Evolutionary conservation across 495 filamentous ascomycete genomes (phyloP), one percentile per base, ranked within the genome.

Genomic region (Penicillium odoratum): DNA sequence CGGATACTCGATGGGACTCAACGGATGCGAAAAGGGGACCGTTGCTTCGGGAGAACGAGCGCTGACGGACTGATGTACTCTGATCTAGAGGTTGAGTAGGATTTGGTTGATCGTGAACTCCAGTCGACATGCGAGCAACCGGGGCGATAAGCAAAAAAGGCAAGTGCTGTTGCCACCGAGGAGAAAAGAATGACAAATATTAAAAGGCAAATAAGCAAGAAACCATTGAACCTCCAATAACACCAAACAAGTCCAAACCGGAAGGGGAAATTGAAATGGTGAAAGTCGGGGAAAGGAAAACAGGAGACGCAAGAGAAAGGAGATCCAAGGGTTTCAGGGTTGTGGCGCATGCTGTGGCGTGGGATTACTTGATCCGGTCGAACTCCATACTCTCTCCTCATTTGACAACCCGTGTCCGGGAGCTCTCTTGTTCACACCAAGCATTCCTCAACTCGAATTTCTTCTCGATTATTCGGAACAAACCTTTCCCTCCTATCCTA

Each of bases 121-220:
- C 72, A 69, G 76, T 78, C 74, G 76, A 79, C 76, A 79, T 79
- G 62, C 76, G 75, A 78, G 70, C 74, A 73, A 71, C 52, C 51
- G 36, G 52, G 25, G 55, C 51, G 51, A 60, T 56, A 59, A 63
- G 48, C 34, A 45, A 47, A 60, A 44, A 40, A 48, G 59, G 60
- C 56, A 61, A 50, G 53, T 52, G 56, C 58, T 52, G 48, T 59
- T 54, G 53, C 58, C 50, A 48, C 60, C 56, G 54, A 52, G 48
- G 38, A 43, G 62, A 63, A 75, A 62, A 64, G 71, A 67, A 45
- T 49, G 67, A 57, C 63, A 56, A 51, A 38, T 33, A 42, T 62
- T 59, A 61, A 59, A 31, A 48, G 50, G 29, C 33, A 49, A 25
- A 42, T 28, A 49, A 31, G 45, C 53, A 55, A 63, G 51, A 50